Conservation (phyloP, 2,329 filamentous ascomycete species). For the Myriangium duriaei region DNA sequence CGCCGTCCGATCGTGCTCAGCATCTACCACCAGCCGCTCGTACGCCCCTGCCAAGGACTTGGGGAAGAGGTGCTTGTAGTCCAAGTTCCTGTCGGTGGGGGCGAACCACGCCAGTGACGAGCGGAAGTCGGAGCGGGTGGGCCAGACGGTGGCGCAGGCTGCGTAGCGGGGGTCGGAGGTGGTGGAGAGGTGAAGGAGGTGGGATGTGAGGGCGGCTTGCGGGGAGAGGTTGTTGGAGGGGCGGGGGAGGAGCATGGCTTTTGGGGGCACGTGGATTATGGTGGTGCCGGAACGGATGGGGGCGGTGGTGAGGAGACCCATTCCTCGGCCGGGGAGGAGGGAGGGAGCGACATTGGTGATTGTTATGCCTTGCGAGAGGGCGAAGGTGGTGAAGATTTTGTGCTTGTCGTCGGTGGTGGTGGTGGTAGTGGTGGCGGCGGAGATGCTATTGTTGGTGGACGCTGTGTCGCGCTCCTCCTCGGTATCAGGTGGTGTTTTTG, state of each 20-base stretch:
- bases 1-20: conserved; percentile 16
- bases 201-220: conserved; percentile 57
- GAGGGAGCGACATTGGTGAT: conserved; percentile 56
- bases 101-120: conserved; percentile 37
- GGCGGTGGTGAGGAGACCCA: conserved; percentile 63
- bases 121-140: conserved; percentile 47
- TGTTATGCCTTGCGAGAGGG: conserved; percentile 47
- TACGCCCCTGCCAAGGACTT: conserved; percentile 22
- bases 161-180: conserved; percentile 15
- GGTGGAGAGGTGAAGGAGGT: conserved; percentile 6
- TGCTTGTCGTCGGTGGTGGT: conserved; percentile 24
- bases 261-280: conserved; percentile 53
- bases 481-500: background rate
- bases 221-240: conserved; percentile 24
- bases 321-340: conserved; percentile 56
- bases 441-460: no score
- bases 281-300: conserved; percentile 49
- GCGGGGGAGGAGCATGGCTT: conserved; percentile 51
- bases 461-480: no score
- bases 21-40: conserved; percentile 20
- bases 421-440: no score
- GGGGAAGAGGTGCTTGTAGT: conserved; percentile 29
- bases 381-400: conserved; percentile 56
- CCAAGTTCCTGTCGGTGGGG: conserved; percentile 32
- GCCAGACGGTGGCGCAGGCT: conserved; percentile 56